phyloP scores from a whole-genome alignment of 2,329 filamentous ascomycete genomes.

The Xylaria multiplex region DNA sequence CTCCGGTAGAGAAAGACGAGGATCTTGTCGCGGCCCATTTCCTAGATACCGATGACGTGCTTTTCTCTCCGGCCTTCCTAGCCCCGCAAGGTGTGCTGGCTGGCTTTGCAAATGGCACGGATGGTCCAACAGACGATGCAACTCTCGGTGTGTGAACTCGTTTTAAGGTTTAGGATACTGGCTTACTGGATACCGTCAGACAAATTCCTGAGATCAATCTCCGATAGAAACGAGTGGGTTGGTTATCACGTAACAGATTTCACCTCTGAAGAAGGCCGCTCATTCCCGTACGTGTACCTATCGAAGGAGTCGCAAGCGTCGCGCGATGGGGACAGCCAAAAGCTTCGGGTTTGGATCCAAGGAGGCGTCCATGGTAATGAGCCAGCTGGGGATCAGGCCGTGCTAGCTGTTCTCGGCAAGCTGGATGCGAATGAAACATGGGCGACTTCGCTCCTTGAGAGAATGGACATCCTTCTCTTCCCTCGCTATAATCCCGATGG shows the following conservation, averaged over 20 bases:
- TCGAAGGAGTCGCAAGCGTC: constrained; percentile 27
- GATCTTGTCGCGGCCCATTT: constrained; percentile 47
- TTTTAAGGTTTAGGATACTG: neutral
- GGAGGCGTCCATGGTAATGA: constrained; percentile 46
- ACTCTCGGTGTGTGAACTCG: constrained; percentile 43
- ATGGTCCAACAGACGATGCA: constrained; percentile 47
- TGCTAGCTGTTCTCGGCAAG: constrained; percentile 45
- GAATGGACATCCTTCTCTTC: constrained; percentile 41
- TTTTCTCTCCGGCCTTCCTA: constrained; percentile 47
- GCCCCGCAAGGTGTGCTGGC: constrained; percentile 40
- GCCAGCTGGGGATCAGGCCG: constrained; percentile 44
- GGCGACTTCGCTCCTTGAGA: constrained; percentile 41
- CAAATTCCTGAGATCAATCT: constrained; percentile 43
- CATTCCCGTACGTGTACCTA: constrained; percentile 43
- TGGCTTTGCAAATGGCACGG: constrained; percentile 45
- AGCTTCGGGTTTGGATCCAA: constrained; percentile 46
- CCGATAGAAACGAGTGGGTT: constrained; percentile 46
- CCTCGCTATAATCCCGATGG: constrained; percentile 46
- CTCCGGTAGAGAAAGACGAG: constrained; percentile 43
- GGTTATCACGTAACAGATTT: constrained; percentile 45
- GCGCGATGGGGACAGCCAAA: constrained; percentile 19
- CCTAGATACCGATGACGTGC: constrained; percentile 44
- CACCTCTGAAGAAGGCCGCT: constrained; percentile 47
- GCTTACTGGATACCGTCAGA: constrained; percentile 37
- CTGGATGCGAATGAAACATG: constrained; percentile 41